Evolutionary conservation across 2,329 filamentous ascomycete species (phyloP).

Genomic region (Metarhizium album): DNA sequence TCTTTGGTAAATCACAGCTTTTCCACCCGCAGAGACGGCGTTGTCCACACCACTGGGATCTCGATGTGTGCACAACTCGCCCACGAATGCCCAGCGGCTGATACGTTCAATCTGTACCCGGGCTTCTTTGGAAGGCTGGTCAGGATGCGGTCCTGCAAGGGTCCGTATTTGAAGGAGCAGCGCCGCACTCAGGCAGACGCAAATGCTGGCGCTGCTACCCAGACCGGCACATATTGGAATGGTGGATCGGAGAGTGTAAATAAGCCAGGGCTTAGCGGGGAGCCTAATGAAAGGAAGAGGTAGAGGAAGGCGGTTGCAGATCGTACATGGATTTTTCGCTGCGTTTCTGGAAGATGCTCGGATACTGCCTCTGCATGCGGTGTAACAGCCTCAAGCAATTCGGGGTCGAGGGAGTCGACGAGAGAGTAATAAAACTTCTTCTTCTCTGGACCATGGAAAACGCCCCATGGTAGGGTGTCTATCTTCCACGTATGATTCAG

Average conservation of each 20-base stretch:
- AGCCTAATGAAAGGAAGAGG: background rate
- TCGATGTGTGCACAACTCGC: background rate
- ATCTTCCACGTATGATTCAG: conserved; percentile 9
- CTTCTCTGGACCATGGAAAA: background rate
- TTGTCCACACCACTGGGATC: background rate
- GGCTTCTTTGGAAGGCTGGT: conserved; percentile 4
- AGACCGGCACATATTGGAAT: conserved; percentile 11
- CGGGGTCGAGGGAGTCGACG: background rate
- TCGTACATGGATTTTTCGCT: background rate
- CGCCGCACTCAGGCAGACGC: conserved; percentile 10
- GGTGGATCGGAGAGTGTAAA: conserved; percentile 3
- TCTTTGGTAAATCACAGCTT: background rate
- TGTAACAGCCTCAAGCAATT: background rate
- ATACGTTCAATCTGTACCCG: background rate
- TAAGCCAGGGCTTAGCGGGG: background rate
- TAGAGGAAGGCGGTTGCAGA: background rate
- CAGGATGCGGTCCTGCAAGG: conserved; percentile 5
- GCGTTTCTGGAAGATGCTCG: background rate
- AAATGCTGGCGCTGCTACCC: conserved; percentile 10
- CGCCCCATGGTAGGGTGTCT: conserved; percentile 5
- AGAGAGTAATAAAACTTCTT: background rate
- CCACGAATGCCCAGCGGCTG: background rate
- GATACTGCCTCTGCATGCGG: background rate
- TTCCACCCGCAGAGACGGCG: background rate
- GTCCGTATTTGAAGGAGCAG: conserved; percentile 8